phyloP scores from a whole-genome alignment of 257 asterid species.

The Solanum rostratum region DNA sequence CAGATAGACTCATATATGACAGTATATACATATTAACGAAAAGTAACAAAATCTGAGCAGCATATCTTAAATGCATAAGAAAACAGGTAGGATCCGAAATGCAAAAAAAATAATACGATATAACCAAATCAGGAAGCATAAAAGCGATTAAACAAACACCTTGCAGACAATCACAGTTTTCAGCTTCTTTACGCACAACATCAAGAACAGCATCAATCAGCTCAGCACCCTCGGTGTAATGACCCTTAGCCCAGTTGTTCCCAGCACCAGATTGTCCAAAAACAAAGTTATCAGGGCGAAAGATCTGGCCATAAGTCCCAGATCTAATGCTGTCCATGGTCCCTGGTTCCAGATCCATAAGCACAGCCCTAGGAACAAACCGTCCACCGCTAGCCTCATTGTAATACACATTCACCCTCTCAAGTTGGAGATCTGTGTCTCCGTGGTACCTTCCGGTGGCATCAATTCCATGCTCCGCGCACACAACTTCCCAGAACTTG shows the following conservation, averaged over 20 bases:
- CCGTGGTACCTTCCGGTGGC: conserved; percentile 32
- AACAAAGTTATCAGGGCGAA: conserved; percentile 41
- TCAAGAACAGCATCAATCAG: conserved; percentile 43
- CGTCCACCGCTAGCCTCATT: conserved; percentile 37
- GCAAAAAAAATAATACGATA: background rate
- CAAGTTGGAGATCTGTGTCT: conserved; percentile 27
- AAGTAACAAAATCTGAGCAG: background rate
- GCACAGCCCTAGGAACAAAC: conserved; percentile 40
- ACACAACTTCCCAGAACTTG: conserved; percentile 44
- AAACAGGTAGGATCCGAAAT: background rate
- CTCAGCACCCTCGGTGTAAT: conserved; percentile 45
- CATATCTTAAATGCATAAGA: background rate
- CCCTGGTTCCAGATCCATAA: conserved; percentile 46
- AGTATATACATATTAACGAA: background rate
- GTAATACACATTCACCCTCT: conserved; percentile 36
- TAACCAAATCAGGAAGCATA: background rate
- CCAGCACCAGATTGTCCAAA: conserved; percentile 42
- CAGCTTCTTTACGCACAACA: conserved; percentile 40
- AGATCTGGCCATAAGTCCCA: conserved; percentile 35
- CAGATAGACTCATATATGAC: background rate
- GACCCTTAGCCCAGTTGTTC: conserved; percentile 43
- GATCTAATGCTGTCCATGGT: conserved; percentile 41
- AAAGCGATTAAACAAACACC: conserved; percentile 7
- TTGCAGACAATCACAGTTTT: conserved; percentile 42
- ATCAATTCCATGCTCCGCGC: conserved; percentile 39